Evolutionary conservation across 1,139 yeast genomes (phyloP).

Genomic region (Diutina scorzettiae): DNA sequence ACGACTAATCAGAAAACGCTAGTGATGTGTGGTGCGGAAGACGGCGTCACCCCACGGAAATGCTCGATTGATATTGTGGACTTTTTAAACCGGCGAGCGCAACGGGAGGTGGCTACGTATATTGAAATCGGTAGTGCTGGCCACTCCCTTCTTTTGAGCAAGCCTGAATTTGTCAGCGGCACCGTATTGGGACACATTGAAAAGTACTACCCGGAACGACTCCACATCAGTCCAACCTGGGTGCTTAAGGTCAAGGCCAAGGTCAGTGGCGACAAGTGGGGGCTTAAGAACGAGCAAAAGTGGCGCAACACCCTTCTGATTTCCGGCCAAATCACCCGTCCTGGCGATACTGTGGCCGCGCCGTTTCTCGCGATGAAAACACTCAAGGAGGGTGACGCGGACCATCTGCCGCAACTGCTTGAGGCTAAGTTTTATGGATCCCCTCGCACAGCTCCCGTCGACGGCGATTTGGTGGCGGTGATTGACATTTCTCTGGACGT

Average conservation of each 20-base stretch:
- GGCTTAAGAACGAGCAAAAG: conserved; percentile 60
- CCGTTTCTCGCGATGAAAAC: conserved; percentile 68
- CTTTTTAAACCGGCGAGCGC: conserved; percentile 16
- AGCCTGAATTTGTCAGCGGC: conserved; percentile 58
- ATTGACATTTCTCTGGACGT: conserved; percentile 68
- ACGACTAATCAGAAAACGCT: conserved; percentile 29
- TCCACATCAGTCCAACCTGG: conserved; percentile 51
- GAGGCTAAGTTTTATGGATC: conserved; percentile 33
- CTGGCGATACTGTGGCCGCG: conserved; percentile 20
- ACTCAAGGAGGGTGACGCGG: conserved; percentile 48
- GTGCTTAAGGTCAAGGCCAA: conserved; percentile 50
- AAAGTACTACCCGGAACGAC: conserved; percentile 32
- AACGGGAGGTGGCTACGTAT: conserved; percentile 20
- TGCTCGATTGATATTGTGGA: conserved; percentile 17
- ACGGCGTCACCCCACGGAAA: conserved; percentile 40
- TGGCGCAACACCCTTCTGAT: conserved; percentile 51
- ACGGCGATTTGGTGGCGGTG: conserved; percentile 39
- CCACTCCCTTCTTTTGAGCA: conserved; percentile 51
- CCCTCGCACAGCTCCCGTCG: conserved; percentile 8
- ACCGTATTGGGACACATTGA: conserved; percentile 48
- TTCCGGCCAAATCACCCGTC: conserved; percentile 30
- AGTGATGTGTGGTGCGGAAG: conserved; percentile 47
- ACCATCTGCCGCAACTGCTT: conserved; percentile 46
- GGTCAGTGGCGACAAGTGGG: conserved; percentile 65
- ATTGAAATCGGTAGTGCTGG: conserved; percentile 44